Base-by-base conservation (phyloP, 192 early-diverging fungal genomes). In the Linnemannia exigua region DNA sequence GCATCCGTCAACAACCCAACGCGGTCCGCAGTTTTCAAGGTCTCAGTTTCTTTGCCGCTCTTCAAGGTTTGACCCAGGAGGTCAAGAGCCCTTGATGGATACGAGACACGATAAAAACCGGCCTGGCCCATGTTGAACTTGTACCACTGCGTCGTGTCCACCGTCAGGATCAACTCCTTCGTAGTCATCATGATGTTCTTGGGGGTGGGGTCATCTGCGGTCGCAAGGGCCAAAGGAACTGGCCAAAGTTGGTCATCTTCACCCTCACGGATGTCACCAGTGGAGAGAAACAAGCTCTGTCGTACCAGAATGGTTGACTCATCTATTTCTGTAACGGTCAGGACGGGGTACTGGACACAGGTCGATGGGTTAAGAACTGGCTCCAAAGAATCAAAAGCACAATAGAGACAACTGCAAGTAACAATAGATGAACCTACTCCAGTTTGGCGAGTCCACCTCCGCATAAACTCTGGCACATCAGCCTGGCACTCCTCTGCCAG, bases 91-190 rank as follows among this genome's bases (percentile, higher is more conserved):
- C 89, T 88, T 22, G 88, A 70, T 31, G 94, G 88, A 79, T 96
- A 96, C 35, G 94, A 91, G 11, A 98, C 97, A 20, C 98, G 93
- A 87, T 95, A 99, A 72, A 99, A 91, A 1, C 96, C 95, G 36
- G 94, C 93, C 50, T 93, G 93, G 41, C 91, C 92, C 76, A 88
- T 88, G 90, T 99, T 99, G 73, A 99, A 91, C 89, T 98, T 98
- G 89, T 92, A 96, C 88, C 93, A 95, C n/a, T 90, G 75, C 63
- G 71, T 87, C 33, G 89, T 82, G 37, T 93, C 88, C 20, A 93
- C 86, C 66, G 91, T 87, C 36, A 88, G 74, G 28, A 92, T 75
- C 58, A 81, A 81, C 28, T 88, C 87, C 54, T 90, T 89, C 74
- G 82, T 85, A 28, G 89, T 51, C 58, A 93, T 88, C 75, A 93